Evolutionary conservation across 2,329 filamentous ascomycete genomes (phyloP).

Genomic region (Colletotrichum musicola): DNA sequence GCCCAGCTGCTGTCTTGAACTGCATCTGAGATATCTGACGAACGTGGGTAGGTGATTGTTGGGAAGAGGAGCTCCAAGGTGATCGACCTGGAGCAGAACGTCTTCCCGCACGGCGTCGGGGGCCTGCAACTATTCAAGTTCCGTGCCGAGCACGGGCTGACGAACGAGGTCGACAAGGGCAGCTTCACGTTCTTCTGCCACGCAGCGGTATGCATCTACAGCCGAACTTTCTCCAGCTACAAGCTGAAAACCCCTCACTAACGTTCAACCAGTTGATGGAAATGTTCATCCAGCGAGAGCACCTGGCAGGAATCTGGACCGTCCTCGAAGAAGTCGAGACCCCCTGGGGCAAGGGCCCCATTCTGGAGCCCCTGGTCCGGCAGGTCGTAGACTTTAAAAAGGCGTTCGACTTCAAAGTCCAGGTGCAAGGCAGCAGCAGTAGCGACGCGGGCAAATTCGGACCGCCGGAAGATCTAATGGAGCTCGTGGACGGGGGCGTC

Average conservation of each 20-base stretch:
- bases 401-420: conserved; percentile 15
- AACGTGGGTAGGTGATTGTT: not conserved
- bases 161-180: conserved; percentile 24
- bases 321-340: conserved; percentile 24
- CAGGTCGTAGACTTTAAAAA: conserved; percentile 21
- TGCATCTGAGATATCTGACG: not conserved
- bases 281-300: conserved; percentile 27
- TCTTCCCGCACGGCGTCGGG: conserved; percentile 7
- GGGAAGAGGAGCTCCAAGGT: conserved; percentile 15
- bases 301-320: conserved; percentile 17
- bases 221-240: too few relatives aligned
- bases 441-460: not conserved
- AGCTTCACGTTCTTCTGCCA: conserved; percentile 30
- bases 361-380: conserved; percentile 20
- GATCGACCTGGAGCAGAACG: conserved; percentile 27
- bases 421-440: not conserved
- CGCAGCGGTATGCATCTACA: conserved; percentile 7
- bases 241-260: not conserved
- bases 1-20: not conserved
- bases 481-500: conserved; percentile 4
- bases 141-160: conserved; percentile 25
- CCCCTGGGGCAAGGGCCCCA: conserved; percentile 6
- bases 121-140: conserved; percentile 31
- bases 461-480: not conserved
- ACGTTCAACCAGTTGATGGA: conserved; percentile 17